phyloP scores from a whole-genome alignment of 208 protist genomes.

The Acanthamoeba lenticulata region DNA sequence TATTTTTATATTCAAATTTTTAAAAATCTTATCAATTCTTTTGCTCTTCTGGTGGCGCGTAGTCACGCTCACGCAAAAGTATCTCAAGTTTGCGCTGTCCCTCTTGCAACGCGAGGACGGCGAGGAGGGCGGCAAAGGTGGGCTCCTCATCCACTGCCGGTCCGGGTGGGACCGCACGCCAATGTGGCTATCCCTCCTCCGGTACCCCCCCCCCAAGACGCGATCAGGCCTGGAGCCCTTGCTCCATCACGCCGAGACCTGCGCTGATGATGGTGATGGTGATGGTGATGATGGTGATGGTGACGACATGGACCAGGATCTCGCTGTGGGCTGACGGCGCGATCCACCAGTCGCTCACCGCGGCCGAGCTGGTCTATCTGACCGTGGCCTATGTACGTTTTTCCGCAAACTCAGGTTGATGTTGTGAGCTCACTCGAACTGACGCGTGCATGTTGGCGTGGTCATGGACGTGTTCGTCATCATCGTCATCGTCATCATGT shows the following conservation, averaged over 20 bases:
- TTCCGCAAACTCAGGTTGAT: background rate
- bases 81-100: constrained; percentile 69
- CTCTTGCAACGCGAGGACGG: constrained; percentile 54
- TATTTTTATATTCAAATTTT: too few species aligned
- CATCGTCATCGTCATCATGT: too few species aligned
- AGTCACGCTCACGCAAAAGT: constrained; percentile 68
- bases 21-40: background rate
- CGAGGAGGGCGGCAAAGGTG: too few species aligned
- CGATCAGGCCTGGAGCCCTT: too few species aligned
- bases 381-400: constrained; percentile 74
- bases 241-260: too few species aligned
- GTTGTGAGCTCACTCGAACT: background rate
- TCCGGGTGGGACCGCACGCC: constrained; percentile 83
- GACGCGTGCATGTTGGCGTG: too few species aligned
- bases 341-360: constrained; percentile 71
- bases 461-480: too few species aligned
- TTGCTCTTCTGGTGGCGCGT: background rate
- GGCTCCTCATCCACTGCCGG: constrained; percentile 80
- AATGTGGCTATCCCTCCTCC: constrained; percentile 77
- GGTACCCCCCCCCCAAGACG: background rate
- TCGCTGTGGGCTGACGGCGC: constrained; percentile 81
- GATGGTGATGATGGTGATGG: background rate
- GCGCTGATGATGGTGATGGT: background rate
- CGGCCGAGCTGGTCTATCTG: constrained; percentile 76
- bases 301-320: too few species aligned